Conservation (phyloP, 495 filamentous ascomycete genomes). For the Aspergillus sclerotiicarbonarius region DNA sequence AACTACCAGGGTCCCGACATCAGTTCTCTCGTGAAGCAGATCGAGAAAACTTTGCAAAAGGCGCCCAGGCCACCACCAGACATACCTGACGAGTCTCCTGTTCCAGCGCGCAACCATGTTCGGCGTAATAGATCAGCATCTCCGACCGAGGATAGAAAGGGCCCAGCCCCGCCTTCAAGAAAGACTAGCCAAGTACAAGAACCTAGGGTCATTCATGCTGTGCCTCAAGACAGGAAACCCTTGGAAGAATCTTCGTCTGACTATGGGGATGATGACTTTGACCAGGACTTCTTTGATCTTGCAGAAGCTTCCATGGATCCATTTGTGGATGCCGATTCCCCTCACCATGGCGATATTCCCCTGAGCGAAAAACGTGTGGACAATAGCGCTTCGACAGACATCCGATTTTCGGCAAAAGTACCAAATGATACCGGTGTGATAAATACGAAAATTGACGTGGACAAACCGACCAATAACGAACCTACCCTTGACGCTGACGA, state of each 20-base stretch:
- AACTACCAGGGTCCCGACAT: conserved; percentile 58
- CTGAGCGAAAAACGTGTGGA: background rate
- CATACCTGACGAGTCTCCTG: conserved; percentile 56
- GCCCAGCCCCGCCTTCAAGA: conserved; percentile 4
- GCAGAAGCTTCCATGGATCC: conserved; percentile 40
- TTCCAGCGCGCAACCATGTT: conserved; percentile 40
- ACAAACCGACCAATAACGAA: conserved; percentile 51
- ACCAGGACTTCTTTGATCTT: conserved; percentile 51
- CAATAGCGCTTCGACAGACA: background rate
- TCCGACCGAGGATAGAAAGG: conserved; percentile 38
- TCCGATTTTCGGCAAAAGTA: too few relatives aligned
- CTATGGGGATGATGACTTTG: conserved; percentile 61
- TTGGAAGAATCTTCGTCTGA: conserved; percentile 49
- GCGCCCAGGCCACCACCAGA: conserved; percentile 27
- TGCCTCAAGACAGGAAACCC: conserved; percentile 13
- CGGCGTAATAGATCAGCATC: conserved; percentile 42
- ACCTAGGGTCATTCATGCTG: conserved; percentile 3
- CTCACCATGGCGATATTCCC: background rate
- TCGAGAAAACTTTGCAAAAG: conserved; percentile 60
- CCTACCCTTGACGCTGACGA: conserved; percentile 49
- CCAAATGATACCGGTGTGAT: background rate
- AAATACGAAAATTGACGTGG: conserved; percentile 22
- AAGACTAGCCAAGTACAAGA: conserved; percentile 13
- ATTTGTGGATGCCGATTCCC: conserved; percentile 22
- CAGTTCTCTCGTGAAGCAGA: conserved; percentile 61